A percentile compares a stretch with the other conserved stretches of the same genome.
Conservation (phyloP, 306 rosid genomes). For the Malus sieversii region DNA sequence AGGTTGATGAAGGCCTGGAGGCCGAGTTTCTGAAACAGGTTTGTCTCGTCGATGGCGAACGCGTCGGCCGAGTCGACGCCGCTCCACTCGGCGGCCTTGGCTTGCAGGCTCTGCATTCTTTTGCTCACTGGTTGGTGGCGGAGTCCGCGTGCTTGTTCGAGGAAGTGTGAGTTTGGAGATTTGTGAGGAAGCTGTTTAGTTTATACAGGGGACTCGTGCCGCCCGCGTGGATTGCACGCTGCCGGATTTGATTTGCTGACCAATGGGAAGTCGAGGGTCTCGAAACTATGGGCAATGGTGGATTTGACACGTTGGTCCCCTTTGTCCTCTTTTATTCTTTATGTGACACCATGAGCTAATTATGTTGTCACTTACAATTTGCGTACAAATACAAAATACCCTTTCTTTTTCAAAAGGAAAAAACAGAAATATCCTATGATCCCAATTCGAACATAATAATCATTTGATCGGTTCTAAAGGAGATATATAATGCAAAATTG, state of each 20-base stretch:
- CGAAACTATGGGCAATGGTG: neutral
- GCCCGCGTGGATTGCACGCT: conserved; percentile 34
- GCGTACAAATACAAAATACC: no score
- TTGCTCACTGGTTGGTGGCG: no score
- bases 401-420: no score
- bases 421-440: no score
- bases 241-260: neutral
- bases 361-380: neutral
- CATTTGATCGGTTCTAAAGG: no score
- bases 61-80: conserved; percentile 51
- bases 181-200: no score
- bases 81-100: conserved; percentile 81
- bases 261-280: neutral
- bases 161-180: no score
- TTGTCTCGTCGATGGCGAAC: conserved; percentile 61
- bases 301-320: neutral
- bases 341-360: conserved; percentile 5
- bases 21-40: conserved; percentile 60
- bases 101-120: conserved; percentile 60
- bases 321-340: fast-evolving
- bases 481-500: no score
- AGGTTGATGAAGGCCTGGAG: conserved; percentile 63
- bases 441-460: no score
- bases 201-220: neutral
- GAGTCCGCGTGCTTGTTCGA: neutral